Base-by-base conservation (phyloP, 495 filamentous ascomycete species). In the Usnea hakonensis region DNA sequence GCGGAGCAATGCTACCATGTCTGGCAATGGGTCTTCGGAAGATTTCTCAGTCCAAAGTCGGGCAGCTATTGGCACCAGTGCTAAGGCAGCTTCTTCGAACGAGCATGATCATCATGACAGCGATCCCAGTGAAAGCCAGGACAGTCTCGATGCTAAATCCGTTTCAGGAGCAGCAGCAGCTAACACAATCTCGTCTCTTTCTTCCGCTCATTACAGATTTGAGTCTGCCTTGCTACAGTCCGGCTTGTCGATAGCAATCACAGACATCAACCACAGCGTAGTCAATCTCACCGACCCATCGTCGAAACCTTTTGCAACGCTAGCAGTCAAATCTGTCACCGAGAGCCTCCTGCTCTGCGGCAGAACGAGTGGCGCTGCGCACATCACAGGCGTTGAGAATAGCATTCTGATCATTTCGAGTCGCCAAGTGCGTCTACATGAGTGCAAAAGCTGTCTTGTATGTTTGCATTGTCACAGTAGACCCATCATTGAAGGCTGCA, bases 401-500 rank as follows among this genome's bases (percentile, higher is more conserved):
- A 88, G 86, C 67, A 83, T 89, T 36, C 71, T 99, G 23, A 83
- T 95, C 13, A 82, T 95, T 1, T 77, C 83, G 5, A 87, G 87
- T 55, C 81, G 88, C 19, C 95, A 99, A 70, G 87, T 96, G 67
- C 82, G 95, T 21, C 91, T 99, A 78, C 95, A 99, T 66, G 85
- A 91, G 58, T 94, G 89, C 69, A 33, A 30, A 30, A 41, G 65
- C 28, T 67, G 59, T 86, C 84, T 67, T 61, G 76, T 99, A 38
- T 97, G 96, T 71, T 78, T 97, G 50, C 83, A 85, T 58, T 91
- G 88, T 67, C 76, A 78, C 1, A 94, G 90, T 68, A 84, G 89
- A 60, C 95, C 95, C 3, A 95, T 99, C 65, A 93, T 99, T 56
- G 95, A 99, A 72, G 87, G 91, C 64, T 97, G 92, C 67, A 81